Conservation (phyloP, 2,329 filamentous ascomycete genomes). For the Fusarium armeniacum region DNA sequence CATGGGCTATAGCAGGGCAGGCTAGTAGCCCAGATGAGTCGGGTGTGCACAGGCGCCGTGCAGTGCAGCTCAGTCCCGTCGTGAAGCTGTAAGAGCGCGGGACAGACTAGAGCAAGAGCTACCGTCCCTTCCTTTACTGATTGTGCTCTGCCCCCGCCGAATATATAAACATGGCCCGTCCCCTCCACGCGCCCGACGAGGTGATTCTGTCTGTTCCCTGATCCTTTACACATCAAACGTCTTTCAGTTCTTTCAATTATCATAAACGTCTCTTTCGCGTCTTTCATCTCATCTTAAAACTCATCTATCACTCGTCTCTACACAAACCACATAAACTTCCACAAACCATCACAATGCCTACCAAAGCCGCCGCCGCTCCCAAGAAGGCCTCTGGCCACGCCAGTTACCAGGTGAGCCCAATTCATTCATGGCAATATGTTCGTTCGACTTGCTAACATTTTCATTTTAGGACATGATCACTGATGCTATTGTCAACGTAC, state of each 20-base stretch:
- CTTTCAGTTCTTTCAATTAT: constrained; percentile 33
- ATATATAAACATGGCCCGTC: constrained; percentile 72
- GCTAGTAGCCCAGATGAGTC: constrained; percentile 20
- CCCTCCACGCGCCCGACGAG: constrained; percentile 67
- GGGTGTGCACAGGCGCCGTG: constrained; percentile 43
- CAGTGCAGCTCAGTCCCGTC: constrained; percentile 9
- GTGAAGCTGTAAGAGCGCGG: constrained; percentile 43
- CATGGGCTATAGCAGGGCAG: background rate
- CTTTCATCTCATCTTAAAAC: constrained; percentile 48
- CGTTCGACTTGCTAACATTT: constrained; percentile 21
- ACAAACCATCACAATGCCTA: constrained; percentile 65
- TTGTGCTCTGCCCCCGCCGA: constrained; percentile 69
- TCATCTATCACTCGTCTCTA: constrained; percentile 30
- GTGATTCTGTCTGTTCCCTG: constrained; percentile 56
- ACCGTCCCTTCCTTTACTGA: constrained; percentile 58
- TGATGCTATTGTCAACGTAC: constrained; percentile 72
- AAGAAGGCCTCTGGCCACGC: constrained; percentile 66
- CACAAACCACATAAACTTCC: constrained; percentile 41
- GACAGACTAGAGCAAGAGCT: constrained; percentile 50
- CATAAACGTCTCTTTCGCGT: constrained; percentile 40
- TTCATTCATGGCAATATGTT: constrained; percentile 12
- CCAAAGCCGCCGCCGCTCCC: constrained; percentile 66
- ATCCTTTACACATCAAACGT: constrained; percentile 49
- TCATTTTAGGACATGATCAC: constrained; percentile 71
- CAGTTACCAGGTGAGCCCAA: constrained; percentile 70